Base-by-base conservation (phyloP, 1,284 basidiomycete species). In the Volvariella surrecta region DNA sequence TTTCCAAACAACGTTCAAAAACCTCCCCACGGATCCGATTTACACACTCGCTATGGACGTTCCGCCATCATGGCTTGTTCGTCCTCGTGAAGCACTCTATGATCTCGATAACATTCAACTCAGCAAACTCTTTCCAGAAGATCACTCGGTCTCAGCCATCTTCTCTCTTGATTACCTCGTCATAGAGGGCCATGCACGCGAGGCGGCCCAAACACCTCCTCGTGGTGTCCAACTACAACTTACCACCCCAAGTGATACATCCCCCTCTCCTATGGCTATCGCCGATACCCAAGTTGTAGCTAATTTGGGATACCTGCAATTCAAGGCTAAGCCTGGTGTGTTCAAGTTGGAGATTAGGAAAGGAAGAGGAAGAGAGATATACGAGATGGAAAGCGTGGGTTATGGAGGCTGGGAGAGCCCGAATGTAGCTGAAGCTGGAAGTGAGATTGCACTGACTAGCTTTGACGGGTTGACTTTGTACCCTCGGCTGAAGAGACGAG, bases 91-190 rank as follows among this genome's bases (percentile, higher is more conserved):
- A 55, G 89, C 93, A 0, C 70, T 87, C 0, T 90, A 96, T 52
- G 95, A 99, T 60, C 78, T 99, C 18, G 96, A 99, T 67, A 99
- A 99, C 58, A 87, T 99, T 45, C 86, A 93, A 34, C 76, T 98
- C 4, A 72, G 73, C 3, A 74, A 77, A 32, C 68, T 93, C 2
- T 69, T 76, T 1, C 62, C 68, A 0, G 65, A 71, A 20, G 77
- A 87, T 40, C 67, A 71, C 13, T 61, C 84, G 43, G 73, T 97
- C n/a, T 78, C 89, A 45, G 86, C 85, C 0, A 64, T 83, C 22
- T 97, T 95, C 65, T 79, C 85, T 45, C 79, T 99, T 8, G 91
- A 96, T 56, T 87, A 91, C 52, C 73, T 99, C 17, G 82, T 98
- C 28, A 76, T 98, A 38, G 94, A 97, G 58, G 95, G 96, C 1